Conservation (phyloP, 768 basidiomycete genomes). For the Naematelia encephala region DNA sequence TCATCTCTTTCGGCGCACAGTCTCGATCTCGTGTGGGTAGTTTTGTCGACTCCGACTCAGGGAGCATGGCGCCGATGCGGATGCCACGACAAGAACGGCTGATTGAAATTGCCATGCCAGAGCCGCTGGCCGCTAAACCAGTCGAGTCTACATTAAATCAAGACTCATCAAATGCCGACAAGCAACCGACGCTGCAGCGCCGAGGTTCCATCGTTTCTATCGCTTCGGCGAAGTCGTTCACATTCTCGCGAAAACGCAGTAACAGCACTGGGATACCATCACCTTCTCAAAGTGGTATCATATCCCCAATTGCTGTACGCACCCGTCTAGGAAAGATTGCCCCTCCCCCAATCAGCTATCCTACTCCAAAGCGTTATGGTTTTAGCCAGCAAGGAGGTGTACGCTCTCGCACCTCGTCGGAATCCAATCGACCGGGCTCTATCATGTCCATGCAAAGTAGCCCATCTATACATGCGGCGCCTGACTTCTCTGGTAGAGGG, state of each 20-base stretch:
- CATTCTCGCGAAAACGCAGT: constrained; percentile 29
- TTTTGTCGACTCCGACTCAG: constrained; percentile 27
- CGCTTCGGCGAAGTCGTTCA: constrained; percentile 25
- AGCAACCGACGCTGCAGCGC: constrained; percentile 21
- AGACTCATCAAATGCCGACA: not conserved
- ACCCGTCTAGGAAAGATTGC: constrained; percentile 26
- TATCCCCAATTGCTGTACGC: constrained; percentile 10
- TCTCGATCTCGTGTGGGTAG: constrained; percentile 26
- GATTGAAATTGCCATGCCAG: constrained; percentile 50
- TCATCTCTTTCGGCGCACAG: constrained; percentile 5
- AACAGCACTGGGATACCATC: constrained; percentile 17
- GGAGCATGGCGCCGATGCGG: constrained; percentile 14
- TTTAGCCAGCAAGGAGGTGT: constrained; percentile 38
- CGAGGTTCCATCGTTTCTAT: constrained; percentile 35
- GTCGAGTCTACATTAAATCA: not conserved
- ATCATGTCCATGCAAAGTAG: constrained; percentile 42
- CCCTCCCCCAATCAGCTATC: constrained; percentile 43
- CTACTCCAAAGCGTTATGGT: constrained; percentile 46
- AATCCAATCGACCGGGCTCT: constrained; percentile 43
- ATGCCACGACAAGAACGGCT: constrained; percentile 39
- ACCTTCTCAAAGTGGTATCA: not conserved
- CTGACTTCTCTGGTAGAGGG: not conserved
- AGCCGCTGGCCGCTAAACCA: constrained; percentile 33
- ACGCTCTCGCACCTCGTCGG: constrained; percentile 31
- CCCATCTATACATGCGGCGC: constrained; percentile 8